A percentile compares a stretch with the other conserved stretches of the same genome.
phyloP scores from a whole-genome alignment of 768 basidiomycete species.

The Boletus pseudo-olivaceus region DNA sequence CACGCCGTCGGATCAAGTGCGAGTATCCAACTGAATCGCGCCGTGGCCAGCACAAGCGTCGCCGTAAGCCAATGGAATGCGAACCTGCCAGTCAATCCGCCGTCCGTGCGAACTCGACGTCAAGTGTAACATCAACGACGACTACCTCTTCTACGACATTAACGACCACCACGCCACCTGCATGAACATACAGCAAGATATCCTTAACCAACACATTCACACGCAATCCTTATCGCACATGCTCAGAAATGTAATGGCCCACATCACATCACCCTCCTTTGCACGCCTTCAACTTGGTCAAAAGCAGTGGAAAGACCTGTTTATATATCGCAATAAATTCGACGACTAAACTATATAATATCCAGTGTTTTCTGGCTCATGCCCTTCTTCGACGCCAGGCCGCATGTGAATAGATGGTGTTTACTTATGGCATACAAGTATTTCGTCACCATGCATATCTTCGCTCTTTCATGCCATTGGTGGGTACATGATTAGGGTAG shows the following conservation, averaged over 20 bases:
- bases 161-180: slow-evolving; percentile 19
- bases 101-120: slow-evolving; percentile 20
- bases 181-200: slow-evolving; percentile 13
- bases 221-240: slow-evolving; percentile 8
- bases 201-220: neutral
- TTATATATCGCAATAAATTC: slow-evolving; percentile 24
- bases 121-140: slow-evolving; percentile 15
- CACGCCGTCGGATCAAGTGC: slow-evolving; percentile 44
- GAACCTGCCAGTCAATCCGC: slow-evolving; percentile 21
- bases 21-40: slow-evolving; percentile 49
- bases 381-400: slow-evolving; percentile 10
- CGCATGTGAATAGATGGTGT: slow-evolving; percentile 12
- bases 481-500: slow-evolving; percentile 11
- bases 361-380: slow-evolving; percentile 11
- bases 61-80: slow-evolving; percentile 30
- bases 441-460: slow-evolving; percentile 4
- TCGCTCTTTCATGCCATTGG: slow-evolving; percentile 7
- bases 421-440: slow-evolving; percentile 16
- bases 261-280: slow-evolving; percentile 1
- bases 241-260: slow-evolving; percentile 8
- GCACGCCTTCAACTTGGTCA: slow-evolving; percentile 10
- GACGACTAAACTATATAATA: slow-evolving; percentile 23
- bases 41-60: slow-evolving; percentile 44
- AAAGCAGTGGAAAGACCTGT: slow-evolving; percentile 16
- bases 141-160: slow-evolving; percentile 16